Conservation (phyloP, 2,329 filamentous ascomycete species). For the Metarhizium rileyi region DNA sequence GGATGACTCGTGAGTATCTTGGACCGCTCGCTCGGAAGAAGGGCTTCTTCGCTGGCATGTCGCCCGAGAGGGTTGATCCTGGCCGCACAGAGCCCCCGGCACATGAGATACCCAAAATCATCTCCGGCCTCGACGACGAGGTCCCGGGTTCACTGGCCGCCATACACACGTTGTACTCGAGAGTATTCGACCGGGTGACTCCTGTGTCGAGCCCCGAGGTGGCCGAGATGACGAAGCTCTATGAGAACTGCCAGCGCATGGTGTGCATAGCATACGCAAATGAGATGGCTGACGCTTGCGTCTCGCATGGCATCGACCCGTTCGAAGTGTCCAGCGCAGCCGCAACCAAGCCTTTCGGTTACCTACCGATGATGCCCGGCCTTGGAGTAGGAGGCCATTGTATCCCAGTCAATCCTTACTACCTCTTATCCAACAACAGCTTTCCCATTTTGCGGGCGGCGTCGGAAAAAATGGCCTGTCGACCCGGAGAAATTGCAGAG, state of each 20-base stretch:
- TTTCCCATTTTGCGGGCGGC: conserved; percentile 37
- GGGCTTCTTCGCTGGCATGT: conserved; percentile 39
- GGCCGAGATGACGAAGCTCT: conserved; percentile 49
- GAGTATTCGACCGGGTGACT: conserved; percentile 37
- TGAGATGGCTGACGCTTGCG: conserved; percentile 46
- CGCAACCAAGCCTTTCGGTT: conserved; percentile 43
- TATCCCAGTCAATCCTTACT: conserved; percentile 46
- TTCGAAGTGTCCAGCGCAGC: conserved; percentile 41
- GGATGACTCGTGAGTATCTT: conserved; percentile 42
- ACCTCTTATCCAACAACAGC: conserved; percentile 36
- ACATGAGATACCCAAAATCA: conserved; percentile 39
- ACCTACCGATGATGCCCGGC: conserved; percentile 35
- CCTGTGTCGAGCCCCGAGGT: conserved; percentile 42
- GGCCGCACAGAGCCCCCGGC: conserved; percentile 32
- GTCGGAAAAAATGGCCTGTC: conserved; percentile 31
- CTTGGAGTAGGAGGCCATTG: conserved; percentile 46
- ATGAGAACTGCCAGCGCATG: conserved; percentile 49
- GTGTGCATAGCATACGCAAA: conserved; percentile 44
- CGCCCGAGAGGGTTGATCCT: conserved; percentile 43
- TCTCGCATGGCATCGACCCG: conserved; percentile 33
- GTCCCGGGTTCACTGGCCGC: conserved; percentile 33
- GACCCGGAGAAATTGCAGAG: conserved; percentile 30
- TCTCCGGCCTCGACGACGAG: conserved; percentile 40
- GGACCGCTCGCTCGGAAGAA: conserved; percentile 31
- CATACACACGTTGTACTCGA: conserved; percentile 34